phyloP scores from a whole-genome alignment of 345 rosid species.

The Eucalyptus cladocalyx region DNA sequence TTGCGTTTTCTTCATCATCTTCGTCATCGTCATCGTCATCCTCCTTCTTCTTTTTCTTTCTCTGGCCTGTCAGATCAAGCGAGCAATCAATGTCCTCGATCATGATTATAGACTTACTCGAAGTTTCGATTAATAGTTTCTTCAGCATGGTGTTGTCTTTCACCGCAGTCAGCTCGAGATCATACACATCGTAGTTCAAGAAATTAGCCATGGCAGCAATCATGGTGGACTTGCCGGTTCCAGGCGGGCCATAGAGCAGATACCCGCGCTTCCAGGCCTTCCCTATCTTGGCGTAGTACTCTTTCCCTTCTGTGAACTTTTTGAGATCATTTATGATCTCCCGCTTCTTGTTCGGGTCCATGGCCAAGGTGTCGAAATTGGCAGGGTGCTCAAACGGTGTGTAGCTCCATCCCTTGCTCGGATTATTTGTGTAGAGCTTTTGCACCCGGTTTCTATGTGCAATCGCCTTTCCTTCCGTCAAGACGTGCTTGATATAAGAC shows the following conservation, averaged over 20 bases:
- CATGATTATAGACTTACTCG: conserved; percentile 38
- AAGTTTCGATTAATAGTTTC: conserved; percentile 38
- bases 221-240: conserved; percentile 78
- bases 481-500: conserved; percentile 15
- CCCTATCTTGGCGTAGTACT: conserved; percentile 47
- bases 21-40: not conserved
- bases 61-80: conserved; percentile 31
- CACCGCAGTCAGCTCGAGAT: conserved; percentile 53
- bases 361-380: conserved; percentile 44
- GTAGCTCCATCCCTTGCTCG: conserved; percentile 14
- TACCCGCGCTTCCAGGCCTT: conserved; percentile 82
- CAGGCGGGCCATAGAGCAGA: conserved; percentile 59
- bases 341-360: conserved; percentile 47
- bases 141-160: conserved; percentile 40
- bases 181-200: conserved; percentile 58
- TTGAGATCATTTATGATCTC: conserved; percentile 38
- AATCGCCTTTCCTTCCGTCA: conserved; percentile 24
- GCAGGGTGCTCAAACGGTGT: conserved; percentile 43
- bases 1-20: not conserved
- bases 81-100: conserved; percentile 77
- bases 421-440: conserved; percentile 32
- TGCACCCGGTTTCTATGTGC: conserved; percentile 16
- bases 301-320: conserved; percentile 34
- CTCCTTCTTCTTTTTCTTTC: not conserved
- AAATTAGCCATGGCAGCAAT: conserved; percentile 65